Conservation (phyloP, 306 rosid genomes). For the Medicago arabica region DNA sequence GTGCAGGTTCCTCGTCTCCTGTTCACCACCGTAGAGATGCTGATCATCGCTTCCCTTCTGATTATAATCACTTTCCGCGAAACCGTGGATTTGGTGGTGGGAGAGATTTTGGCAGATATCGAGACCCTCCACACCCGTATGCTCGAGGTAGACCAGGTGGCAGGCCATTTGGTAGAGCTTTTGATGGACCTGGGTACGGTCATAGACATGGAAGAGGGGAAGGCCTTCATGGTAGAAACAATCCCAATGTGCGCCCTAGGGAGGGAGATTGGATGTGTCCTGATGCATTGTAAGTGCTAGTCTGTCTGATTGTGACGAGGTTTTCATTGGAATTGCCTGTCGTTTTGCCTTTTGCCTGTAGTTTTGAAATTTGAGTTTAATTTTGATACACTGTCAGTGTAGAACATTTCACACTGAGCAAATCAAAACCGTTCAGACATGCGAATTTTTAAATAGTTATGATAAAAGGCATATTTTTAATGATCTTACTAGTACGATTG, state of each 20-base stretch:
- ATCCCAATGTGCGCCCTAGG: slow-evolving; percentile 93
- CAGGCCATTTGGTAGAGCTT: slow-evolving; percentile 76
- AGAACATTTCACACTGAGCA: no score
- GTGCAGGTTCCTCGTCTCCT: slow-evolving; percentile 92
- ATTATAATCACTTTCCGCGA: slow-evolving; percentile 59
- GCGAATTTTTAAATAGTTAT: no score
- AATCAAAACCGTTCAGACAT: no score
- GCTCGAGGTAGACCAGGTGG: slow-evolving; percentile 72
- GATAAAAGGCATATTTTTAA: no score
- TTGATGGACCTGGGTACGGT: slow-evolving; percentile 65
- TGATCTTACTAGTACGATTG: no score
- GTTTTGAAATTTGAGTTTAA: neutral
- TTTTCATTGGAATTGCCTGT: slow-evolving; percentile 5
- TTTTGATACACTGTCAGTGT: no score
- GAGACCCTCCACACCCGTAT: slow-evolving; percentile 76
- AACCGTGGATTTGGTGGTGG: slow-evolving; percentile 69
- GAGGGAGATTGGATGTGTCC: slow-evolving; percentile 93
- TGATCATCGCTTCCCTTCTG: slow-evolving; percentile 65
- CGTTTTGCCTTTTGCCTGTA: neutral
- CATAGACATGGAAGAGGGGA: slow-evolving; percentile 78
- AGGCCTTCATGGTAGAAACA: slow-evolving; percentile 63
- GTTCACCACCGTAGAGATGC: slow-evolving; percentile 72
- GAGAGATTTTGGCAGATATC: slow-evolving; percentile 73
- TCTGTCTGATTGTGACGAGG: slow-evolving; percentile 32
- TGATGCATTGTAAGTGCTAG: slow-evolving; percentile 70